phyloP scores from a whole-genome alignment of 2,329 filamentous ascomycete genomes.

The Aureobasidium sp. region DNA sequence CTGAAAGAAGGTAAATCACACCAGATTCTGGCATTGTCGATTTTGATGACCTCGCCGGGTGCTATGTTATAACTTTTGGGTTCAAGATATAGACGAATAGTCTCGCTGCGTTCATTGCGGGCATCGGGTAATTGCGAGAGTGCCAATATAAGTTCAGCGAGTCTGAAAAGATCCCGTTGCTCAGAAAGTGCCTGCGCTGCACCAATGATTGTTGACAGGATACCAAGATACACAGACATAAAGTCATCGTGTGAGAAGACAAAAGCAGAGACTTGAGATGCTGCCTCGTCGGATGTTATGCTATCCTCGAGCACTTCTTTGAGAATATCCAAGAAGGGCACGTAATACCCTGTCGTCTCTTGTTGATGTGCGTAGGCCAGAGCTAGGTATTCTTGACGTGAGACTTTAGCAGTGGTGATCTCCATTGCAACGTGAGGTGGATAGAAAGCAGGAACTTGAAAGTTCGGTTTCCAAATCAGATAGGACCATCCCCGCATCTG shows the following conservation, averaged over 20 bases:
- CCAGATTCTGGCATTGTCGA: not conserved
- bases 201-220: not conserved
- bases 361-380: not conserved
- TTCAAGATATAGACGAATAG: not conserved
- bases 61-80: not conserved
- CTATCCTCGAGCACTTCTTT: not conserved
- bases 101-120: not conserved
- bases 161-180: not conserved
- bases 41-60: not conserved
- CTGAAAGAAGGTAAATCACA: not conserved
- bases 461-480: not conserved
- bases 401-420: not conserved
- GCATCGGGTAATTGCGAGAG: not conserved
- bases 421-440: not conserved
- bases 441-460: not conserved
- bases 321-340: not conserved
- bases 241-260: not conserved
- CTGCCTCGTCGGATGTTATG: not conserved
- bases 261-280: not conserved
- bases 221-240: not conserved
- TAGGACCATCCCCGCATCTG: not conserved
- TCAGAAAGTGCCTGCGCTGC: not conserved
- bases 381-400: not conserved
- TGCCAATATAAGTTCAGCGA: not conserved
- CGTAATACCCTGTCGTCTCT: not conserved